Evolutionary conservation across 164 flowering plant genomes (phyloP), one percentile per base, ranked within the genome.

Genomic region (Magnolia officinalis): DNA sequence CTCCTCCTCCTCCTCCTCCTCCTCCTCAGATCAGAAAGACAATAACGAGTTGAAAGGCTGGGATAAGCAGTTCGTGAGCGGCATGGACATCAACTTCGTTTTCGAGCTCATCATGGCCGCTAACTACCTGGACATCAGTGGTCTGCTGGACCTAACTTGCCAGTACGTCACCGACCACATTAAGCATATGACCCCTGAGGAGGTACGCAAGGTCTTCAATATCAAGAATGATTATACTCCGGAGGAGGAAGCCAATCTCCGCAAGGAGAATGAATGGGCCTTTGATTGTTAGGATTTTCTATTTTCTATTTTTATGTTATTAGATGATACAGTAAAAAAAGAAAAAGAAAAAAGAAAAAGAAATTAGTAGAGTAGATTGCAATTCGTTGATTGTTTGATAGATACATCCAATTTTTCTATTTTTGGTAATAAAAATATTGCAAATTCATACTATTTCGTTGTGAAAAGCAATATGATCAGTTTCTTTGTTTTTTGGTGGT

Each of bases 11-110:
- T 85, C 49, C 72, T 77, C 3, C 74, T 84, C 59, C 26, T 18
- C 29, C 6, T 82, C 83, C 1, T 85, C 81, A 29, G 71, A 76
- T 7, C 2, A 55, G 1, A 52, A 61, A 14, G 89, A 85, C 8
- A 89, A 88, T 2, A 85, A 85, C 1, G 80, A 72, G 63, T 8
- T 86, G 67, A 85, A 86, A 85, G n/a, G 50, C 24, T 90, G 90
- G 87, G 92, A 89, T 45, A 78, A 83, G 13, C 90, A 89, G 61
- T 90, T 90, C 71, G 86, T 88, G 73, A 86, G 84, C 74, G 45
- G 45, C 45, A 89, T 89, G 21, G 93, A 87, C 49, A 89, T 84
- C 85, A 79, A 76, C 20, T 83, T 88, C n/a, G 88, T 90, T 14
- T 89, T 86, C 68, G 90, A 87, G 64, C 88, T 90, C 68, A 88